Base-by-base conservation (phyloP, 1,139 yeast genomes). In the Saccharomyces hybrid region DNA sequence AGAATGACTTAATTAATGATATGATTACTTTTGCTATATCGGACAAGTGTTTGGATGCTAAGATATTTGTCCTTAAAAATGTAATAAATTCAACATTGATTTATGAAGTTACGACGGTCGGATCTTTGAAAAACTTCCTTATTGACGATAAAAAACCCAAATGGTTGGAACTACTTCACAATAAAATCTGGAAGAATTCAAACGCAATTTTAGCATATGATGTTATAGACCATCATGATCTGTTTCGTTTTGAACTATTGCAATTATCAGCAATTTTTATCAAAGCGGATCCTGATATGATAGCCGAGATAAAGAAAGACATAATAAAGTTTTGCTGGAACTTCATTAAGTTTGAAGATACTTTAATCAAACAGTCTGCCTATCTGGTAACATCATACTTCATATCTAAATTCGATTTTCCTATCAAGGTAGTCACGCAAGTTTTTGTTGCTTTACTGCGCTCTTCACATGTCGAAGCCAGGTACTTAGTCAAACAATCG, bases 301-400 rank as follows among this genome's bases (percentile, higher is more conserved):
- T 89, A 16, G 74, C 79, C 7, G 85, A 81, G n/a, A 79, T 82
- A 60, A 79, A 90, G 50, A 93, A 90, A 65, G 97, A 90, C 63
- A 82, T 93, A 49, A 88, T 93, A 71, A 90, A 89, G 68, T 93
- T 91, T 73, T 88, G 93, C 61, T 95, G 99, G 99, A 88, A 88
- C 62, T 88, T 85, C 65, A 86, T 93, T 65, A 89, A 89, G 63
- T 73, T 91, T 49, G 98, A 91, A 61, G 99, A 95, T 66, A 81
- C 84, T 56, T 82, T 90, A 53, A 84, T 96, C 47, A 95, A 95
- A 67, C 97, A 90, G 63, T 88, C 95, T 3, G 98, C 98, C 0
- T 91, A 91, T 68, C 90, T 90, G 42, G 83, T 95, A 1, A 89
- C 95, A 1, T 80, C 96, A 0, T 84, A 84, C 67, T 95, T 91